phyloP scores from a whole-genome alignment of 202 grass and related monocot genomes.

The Carex sylvatica region DNA sequence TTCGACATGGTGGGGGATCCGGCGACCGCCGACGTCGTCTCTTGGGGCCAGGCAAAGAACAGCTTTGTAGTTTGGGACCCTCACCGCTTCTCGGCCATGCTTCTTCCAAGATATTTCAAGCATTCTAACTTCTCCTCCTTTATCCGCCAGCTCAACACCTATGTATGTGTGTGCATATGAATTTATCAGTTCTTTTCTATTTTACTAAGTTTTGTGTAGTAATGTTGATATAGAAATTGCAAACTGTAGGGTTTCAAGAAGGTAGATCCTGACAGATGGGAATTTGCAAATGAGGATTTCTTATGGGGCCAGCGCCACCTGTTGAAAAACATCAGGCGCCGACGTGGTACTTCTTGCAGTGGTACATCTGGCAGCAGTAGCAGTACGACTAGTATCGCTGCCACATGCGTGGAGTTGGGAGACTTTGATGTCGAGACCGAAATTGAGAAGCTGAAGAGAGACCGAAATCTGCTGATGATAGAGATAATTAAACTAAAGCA shows the following conservation, averaged over 20 bases:
- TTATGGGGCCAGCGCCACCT: conserved; percentile 63
- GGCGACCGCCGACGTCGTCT: conserved; percentile 41
- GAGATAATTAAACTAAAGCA: conserved; percentile 58
- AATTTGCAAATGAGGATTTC: conserved; percentile 73
- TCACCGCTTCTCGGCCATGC: conserved; percentile 42
- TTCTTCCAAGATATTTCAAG: conserved; percentile 46
- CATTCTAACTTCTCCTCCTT: conserved; percentile 32
- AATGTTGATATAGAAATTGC: background rate
- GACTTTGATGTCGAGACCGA: conserved; percentile 25
- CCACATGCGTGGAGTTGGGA: background rate
- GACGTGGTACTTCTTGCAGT: conserved; percentile 21
- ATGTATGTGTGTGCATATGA: conserved; percentile 25
- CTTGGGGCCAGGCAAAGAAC: conserved; percentile 38
- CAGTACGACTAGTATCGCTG: background rate
- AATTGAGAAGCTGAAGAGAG: conserved; percentile 42
- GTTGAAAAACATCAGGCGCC: conserved; percentile 52
- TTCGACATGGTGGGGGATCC: conserved; percentile 61
- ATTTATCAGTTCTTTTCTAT: background rate
- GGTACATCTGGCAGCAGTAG: conserved; percentile 12
- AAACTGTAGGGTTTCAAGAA: conserved; percentile 70
- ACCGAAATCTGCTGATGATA: conserved; percentile 48
- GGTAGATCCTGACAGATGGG: conserved; percentile 73
- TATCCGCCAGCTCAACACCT: conserved; percentile 31
- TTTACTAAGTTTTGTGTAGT: background rate
- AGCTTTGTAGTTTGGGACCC: conserved; percentile 52